Evolutionary conservation across 371 early-diverging fungal species (phyloP), one percentile per base, ranked within the genome.

Genomic region (Funneliformis caledonium): DNA sequence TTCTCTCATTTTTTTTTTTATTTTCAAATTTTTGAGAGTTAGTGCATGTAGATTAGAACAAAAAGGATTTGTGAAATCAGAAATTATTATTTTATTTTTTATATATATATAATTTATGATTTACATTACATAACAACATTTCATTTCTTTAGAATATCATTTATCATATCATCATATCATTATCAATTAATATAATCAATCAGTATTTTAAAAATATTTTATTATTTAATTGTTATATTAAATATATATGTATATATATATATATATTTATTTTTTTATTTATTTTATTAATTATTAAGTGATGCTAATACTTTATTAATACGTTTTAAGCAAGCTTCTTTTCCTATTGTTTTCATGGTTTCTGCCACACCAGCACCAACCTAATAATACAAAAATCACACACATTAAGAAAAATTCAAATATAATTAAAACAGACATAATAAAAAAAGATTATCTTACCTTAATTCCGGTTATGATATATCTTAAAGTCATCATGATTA

Each of bases 381-480:
- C 78, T 78, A 14, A 72, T 19, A 47, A 72, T 64, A 3, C 37
- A 37, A 64, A 31, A 26, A 26, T 26, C 10, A 33, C 22, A 14
- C 10, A 64, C 9, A 31, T 37, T 37, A 37, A 37, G 37, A 37
- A 37, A 37, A n/a, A 33, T 75, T 22, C 14, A 75, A 26, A 26
- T 16, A 67, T 61, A 52, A 68, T 31, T 45, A 4, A 50, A 22
- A n/a, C 26, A 65, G 3, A 43, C 16, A 10, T 37, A 47, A 67
- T 67, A 45, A 64, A 67, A n/a, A 67, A 19, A 8, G 12, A 11
- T 31, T 47, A 64, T 26, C 1, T 33, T 48, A 78, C 78, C 78
- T 68, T 65, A 37, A 69, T 37, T 47, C 78, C 78, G 4, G 78
- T 78, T 19, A 78, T 31, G 45, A 78, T 68, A 78, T 78, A 78